Evolutionary conservation across 1,284 basidiomycete species (phyloP).

Genomic region (Ceratobasidium sp.): DNA sequence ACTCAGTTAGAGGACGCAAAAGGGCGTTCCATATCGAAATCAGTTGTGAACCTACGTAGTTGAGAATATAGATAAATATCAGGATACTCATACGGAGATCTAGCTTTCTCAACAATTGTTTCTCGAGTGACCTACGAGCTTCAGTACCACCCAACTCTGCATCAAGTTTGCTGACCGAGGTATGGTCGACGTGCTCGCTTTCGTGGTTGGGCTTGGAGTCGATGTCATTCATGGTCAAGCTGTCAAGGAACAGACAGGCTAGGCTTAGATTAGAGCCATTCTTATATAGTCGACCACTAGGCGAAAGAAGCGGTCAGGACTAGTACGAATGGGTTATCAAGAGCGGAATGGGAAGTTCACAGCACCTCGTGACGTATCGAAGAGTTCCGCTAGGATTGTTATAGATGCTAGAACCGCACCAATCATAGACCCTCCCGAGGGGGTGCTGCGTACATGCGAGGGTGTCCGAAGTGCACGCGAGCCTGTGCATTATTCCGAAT

Average conservation of each 20-base stretch:
- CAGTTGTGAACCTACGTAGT: slow-evolving; percentile 56
- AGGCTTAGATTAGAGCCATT: background rate
- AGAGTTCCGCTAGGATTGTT: background rate
- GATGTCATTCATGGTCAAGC: slow-evolving; percentile 10
- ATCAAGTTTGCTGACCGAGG: background rate
- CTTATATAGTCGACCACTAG: background rate
- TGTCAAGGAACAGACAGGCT: background rate
- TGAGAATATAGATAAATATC: slow-evolving; percentile 70
- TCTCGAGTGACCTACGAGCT: slow-evolving; percentile 53
- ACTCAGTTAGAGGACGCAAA: background rate
- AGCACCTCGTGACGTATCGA: background rate
- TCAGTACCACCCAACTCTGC: slow-evolving; percentile 55
- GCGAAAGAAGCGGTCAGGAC: slow-evolving; percentile 5
- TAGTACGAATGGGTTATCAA: background rate
- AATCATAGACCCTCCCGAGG: no score
- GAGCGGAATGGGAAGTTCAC: background rate
- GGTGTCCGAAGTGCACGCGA: no score
- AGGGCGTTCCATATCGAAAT: background rate
- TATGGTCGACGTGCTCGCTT: background rate
- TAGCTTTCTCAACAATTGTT: slow-evolving; percentile 63
- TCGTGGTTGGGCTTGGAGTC: slow-evolving; percentile 19
- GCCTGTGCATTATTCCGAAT: no score
- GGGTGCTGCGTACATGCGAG: no score
- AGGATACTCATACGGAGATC: slow-evolving; percentile 70
- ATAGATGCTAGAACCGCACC: no score